Percentiles rank a stretch among this genome's conserved stretches.
Evolutionary conservation across 108 stramenopile species (phyloP).

Genomic region (Fistulifera pelliculosa): DNA sequence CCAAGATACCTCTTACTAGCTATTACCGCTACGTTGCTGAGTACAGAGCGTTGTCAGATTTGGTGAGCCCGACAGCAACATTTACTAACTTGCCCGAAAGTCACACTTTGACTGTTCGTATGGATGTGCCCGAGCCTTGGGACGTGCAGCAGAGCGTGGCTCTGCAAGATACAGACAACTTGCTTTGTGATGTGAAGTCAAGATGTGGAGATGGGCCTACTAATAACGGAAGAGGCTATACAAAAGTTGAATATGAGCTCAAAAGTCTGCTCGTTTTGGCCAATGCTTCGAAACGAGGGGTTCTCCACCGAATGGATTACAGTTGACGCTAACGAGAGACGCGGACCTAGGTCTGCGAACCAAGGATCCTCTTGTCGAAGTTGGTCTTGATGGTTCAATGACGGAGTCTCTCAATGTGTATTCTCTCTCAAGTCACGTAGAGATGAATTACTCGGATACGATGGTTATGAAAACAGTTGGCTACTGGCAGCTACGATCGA

Average conservation of each 20-base stretch:
- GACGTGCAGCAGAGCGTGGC: conserved; percentile 82
- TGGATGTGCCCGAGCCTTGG: conserved; percentile 96
- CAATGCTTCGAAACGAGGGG: conserved; percentile 80
- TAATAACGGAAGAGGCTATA: conserved; percentile 12
- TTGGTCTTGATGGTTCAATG: conserved; percentile 34
- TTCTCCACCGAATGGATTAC: conserved; percentile 88
- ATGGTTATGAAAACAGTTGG: conserved; percentile 97
- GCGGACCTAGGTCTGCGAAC: neutral
- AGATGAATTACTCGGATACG: conserved; percentile 68
- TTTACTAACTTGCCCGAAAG: conserved; percentile 81
- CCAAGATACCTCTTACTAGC: conserved; percentile 70
- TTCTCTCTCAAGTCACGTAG: neutral
- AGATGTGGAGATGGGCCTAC: conserved; percentile 52
- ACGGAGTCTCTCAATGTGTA: neutral
- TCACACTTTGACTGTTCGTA: conserved; percentile 86
- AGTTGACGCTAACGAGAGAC: conserved; percentile 69
- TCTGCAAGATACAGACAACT: conserved; percentile 94
- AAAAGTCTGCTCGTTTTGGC: conserved; percentile 86
- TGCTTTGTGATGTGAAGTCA: conserved; percentile 70
- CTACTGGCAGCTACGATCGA: conserved; percentile 95
- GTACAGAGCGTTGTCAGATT: conserved; percentile 29
- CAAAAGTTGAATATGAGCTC: conserved; percentile 77
- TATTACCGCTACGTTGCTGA: conserved; percentile 93
- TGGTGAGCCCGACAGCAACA: conserved; percentile 44
- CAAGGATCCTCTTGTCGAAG: neutral